Evolutionary conservation across 2,329 filamentous ascomycete species (phyloP), one percentile per base, ranked within the genome.

Genomic region (Exophiala phaeomuriformis): DNA sequence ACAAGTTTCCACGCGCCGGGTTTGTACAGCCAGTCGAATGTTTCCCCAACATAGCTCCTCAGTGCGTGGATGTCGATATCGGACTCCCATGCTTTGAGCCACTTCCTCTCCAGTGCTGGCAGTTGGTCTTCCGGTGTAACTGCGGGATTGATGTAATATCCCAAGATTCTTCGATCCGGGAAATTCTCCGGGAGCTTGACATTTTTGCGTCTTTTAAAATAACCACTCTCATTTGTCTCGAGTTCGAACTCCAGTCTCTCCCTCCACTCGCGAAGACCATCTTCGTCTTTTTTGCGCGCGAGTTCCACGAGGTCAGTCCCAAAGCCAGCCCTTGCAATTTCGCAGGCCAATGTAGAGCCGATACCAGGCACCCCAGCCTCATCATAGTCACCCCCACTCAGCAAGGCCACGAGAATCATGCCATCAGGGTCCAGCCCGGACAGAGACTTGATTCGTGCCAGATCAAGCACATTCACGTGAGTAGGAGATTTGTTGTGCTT

Each of bases 351-450:
- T 65, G 91, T 95, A 46, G 89, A 82, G 1, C 93, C 93, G 63
- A 90, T 95, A 3, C 88, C 86, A 0, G 87, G 83, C 10, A 98
- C 85, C 0, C 93, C 93, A 51, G 89, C 87, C 0, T 90, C 88
- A 0, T 91, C 76, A 63, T 98, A 98, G 69, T 98, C 93, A 4
- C 93, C 93, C 4, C 93, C 93, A 62, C 90, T 96, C 80, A 98
- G 90, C 57, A 98, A 74, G 0, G 93, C 93, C 19, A 97, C 86
- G 8, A 98, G 73, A 27, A 97, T 85, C 90, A 98, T 95, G 0
- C 90, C 91, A 58, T 93, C 84, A 19, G 86, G 77, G 64, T 90
- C 88, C 43, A 97, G 73, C 0, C 85, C 85, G 1, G 78, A 75
- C 1, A 69, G 73, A n/a, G 71, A 68, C 62, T 75, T 76, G 0